phyloP scores from a whole-genome alignment of 176 grass and related monocot species.

The Triticum timopheevii region DNA sequence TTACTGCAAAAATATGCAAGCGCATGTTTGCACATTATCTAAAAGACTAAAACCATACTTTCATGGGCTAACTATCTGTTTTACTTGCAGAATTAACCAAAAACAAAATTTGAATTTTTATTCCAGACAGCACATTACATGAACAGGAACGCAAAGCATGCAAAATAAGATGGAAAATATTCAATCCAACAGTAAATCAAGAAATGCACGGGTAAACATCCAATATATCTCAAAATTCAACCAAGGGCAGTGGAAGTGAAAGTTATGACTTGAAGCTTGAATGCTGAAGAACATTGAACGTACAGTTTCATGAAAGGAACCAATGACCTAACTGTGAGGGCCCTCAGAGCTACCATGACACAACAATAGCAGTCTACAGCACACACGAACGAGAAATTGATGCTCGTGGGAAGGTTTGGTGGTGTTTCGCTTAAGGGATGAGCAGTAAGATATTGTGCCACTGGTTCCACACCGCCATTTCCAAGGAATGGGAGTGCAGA shows the following conservation, averaged over 20 bases:
- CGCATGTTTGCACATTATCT: not conserved
- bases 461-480: not conserved
- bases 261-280: not conserved
- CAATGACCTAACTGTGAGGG: not conserved
- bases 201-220: not conserved
- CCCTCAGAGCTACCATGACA: not conserved
- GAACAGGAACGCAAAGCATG: not conserved
- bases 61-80: not conserved
- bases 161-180: not conserved
- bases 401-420: not conserved
- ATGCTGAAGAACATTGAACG: not conserved
- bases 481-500: not conserved
- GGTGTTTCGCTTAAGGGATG: not conserved
- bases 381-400: not conserved
- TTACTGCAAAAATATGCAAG: not conserved
- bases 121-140: not conserved
- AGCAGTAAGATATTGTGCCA: not conserved
- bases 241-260: not conserved
- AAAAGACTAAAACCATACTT: not conserved
- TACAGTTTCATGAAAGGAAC: not conserved
- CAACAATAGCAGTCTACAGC: not conserved
- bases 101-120: not conserved
- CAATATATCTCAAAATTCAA: not conserved
- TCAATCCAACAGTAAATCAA: not conserved
- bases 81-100: not conserved